Conservation (phyloP, 2,329 filamentous ascomycete genomes). For the Aspergillus sergii region DNA sequence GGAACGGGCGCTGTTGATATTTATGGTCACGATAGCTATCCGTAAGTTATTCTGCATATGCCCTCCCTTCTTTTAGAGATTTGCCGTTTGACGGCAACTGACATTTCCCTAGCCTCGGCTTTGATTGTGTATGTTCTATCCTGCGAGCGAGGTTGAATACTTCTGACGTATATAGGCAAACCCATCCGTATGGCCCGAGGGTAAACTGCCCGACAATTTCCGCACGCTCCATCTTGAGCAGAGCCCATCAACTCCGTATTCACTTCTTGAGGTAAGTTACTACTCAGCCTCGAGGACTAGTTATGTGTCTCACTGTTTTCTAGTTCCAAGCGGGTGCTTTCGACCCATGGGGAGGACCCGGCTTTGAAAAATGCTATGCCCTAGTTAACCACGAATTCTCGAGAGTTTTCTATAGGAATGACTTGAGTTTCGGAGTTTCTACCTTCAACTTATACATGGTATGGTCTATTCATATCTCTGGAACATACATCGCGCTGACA, state of each 20-base stretch:
- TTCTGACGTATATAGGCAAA: slow-evolving; percentile 45
- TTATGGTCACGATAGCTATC: slow-evolving; percentile 68
- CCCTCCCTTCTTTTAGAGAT: neutral
- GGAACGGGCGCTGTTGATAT: slow-evolving; percentile 62
- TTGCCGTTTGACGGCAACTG: neutral
- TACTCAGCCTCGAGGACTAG: neutral
- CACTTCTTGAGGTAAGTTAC: slow-evolving; percentile 57
- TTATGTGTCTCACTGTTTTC: slow-evolving; percentile 13
- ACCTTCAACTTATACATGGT: slow-evolving; percentile 79
- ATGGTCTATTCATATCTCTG: slow-evolving; percentile 13
- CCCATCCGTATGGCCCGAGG: slow-evolving; percentile 62
- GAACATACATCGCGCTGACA: neutral
- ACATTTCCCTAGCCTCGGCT: slow-evolving; percentile 34
- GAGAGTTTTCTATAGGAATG: slow-evolving; percentile 78
- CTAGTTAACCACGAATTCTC: slow-evolving; percentile 74
- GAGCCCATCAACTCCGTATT: slow-evolving; percentile 67
- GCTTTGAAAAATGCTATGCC: slow-evolving; percentile 67
- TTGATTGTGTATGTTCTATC: slow-evolving; percentile 38
- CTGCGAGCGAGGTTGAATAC: neutral
- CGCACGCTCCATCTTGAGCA: slow-evolving; percentile 58
- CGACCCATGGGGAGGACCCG: slow-evolving; percentile 73
- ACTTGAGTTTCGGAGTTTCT: slow-evolving; percentile 65
- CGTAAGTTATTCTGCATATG: slow-evolving; percentile 32
- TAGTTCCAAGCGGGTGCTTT: slow-evolving; percentile 72
- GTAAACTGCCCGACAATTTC: slow-evolving; percentile 59